Conservation (phyloP, 2,329 filamentous ascomycete genomes). For the Xylariales sp. region DNA sequence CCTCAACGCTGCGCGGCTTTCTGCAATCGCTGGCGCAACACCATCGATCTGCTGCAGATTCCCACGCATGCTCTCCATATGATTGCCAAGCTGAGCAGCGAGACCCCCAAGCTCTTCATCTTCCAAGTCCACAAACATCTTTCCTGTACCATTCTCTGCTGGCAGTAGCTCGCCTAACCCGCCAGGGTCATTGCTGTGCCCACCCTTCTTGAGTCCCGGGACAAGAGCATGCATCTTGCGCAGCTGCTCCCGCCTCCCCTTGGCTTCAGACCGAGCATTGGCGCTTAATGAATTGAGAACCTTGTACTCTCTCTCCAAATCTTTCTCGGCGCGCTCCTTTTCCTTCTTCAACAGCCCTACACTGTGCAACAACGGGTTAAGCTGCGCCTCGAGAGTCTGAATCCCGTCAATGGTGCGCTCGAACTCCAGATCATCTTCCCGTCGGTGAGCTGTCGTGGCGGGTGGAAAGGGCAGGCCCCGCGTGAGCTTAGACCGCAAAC, state of each 20-base stretch:
- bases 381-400: slow-evolving; percentile 48
- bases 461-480: slow-evolving; percentile 65
- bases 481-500: slow-evolving; percentile 52
- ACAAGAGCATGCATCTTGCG: slow-evolving; percentile 47
- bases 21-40: slow-evolving; percentile 43
- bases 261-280: slow-evolving; percentile 51
- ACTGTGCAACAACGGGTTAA: slow-evolving; percentile 59
- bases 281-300: slow-evolving; percentile 45
- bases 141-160: slow-evolving; percentile 14
- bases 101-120: slow-evolving; percentile 41
- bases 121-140: slow-evolving; percentile 23
- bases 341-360: slow-evolving; percentile 57
- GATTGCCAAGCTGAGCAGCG: slow-evolving; percentile 44
- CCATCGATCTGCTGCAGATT: slow-evolving; percentile 52
- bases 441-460: slow-evolving; percentile 34
- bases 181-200: slow-evolving; percentile 5
- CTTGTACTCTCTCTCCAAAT: slow-evolving; percentile 52
- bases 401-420: slow-evolving; percentile 61
- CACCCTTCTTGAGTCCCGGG: slow-evolving; percentile 27
- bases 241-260: slow-evolving; percentile 43
- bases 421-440: slow-evolving; percentile 59
- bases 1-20: slow-evolving; percentile 45
- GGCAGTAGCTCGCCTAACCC: slow-evolving; percentile 15
- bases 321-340: slow-evolving; percentile 49
- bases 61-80: slow-evolving; percentile 51